Evolutionary conservation across 306 rosid genomes (phyloP).

Genomic region (Quercus rubra): DNA sequence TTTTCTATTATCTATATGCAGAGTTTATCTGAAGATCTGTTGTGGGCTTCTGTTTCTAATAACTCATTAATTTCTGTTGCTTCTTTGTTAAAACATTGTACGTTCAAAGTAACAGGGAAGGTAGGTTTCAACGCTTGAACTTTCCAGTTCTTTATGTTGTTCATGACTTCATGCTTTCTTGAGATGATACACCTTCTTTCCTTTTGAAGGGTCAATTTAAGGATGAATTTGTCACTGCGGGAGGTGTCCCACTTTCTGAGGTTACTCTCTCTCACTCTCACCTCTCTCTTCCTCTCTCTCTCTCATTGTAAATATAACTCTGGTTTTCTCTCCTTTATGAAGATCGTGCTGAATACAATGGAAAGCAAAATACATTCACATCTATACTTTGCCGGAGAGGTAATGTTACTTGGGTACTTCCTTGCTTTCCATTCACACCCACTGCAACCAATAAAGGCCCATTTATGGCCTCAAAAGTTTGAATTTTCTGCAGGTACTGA

Average conservation of each 20-base stretch:
- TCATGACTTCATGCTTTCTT: neutral
- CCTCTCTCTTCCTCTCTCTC: neutral
- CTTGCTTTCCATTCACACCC: slow-evolving; percentile 8
- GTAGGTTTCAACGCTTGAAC: slow-evolving; percentile 25
- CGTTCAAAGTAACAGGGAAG: slow-evolving; percentile 68
- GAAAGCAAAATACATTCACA: slow-evolving; percentile 67
- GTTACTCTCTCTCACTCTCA: slow-evolving; percentile 39
- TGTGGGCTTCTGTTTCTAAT: slow-evolving; percentile 89
- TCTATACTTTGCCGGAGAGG: slow-evolving; percentile 94
- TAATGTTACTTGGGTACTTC: slow-evolving; percentile 16
- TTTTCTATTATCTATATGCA: slow-evolving; percentile 21
- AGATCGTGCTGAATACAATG: slow-evolving; percentile 80
- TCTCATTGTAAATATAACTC: slow-evolving; percentile 7
- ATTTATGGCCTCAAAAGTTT: slow-evolving; percentile 15
- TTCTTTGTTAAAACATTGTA: slow-evolving; percentile 67
- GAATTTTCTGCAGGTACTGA: slow-evolving; percentile 56
- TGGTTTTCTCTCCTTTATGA: slow-evolving; percentile 9
- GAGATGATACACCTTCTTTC: slow-evolving; percentile 8
- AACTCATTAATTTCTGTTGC: slow-evolving; percentile 60
- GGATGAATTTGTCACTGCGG: slow-evolving; percentile 97
- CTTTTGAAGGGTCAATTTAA: slow-evolving; percentile 78
- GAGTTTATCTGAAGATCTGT: slow-evolving; percentile 65
- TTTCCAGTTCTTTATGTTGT: neutral
- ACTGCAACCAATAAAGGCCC: neutral
- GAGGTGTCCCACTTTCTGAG: slow-evolving; percentile 92